Evolutionary conservation across 2,329 filamentous ascomycete genomes (phyloP).

Genomic region (Stagonosporopsis rhizophila): DNA sequence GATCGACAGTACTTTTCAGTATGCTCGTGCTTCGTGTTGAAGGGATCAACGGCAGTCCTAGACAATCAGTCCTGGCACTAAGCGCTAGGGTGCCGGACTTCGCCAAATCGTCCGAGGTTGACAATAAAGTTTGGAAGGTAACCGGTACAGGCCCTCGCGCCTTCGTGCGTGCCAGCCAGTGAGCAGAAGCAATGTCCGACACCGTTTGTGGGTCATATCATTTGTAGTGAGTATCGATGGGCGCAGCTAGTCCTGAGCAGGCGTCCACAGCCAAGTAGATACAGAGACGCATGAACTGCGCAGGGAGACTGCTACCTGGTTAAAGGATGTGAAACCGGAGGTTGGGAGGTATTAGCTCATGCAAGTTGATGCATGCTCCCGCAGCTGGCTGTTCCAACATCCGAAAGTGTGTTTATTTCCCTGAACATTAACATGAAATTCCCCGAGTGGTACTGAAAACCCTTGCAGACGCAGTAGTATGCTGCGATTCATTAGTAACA

Average conservation of each 20-base stretch:
- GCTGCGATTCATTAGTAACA: conserved; percentile 8
- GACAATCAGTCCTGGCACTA: conserved; percentile 27
- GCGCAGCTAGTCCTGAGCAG: conserved; percentile 1
- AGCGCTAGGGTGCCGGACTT: conserved; percentile 21
- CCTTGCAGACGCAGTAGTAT: neutral
- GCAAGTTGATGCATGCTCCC: conserved; percentile 12
- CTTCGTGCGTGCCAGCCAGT: conserved; percentile 18
- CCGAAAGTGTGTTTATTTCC: conserved; percentile 12
- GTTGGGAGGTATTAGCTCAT: conserved; percentile 2
- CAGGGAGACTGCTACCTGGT: conserved; percentile 2
- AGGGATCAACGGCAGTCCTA: conserved; percentile 25
- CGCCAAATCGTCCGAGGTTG: conserved; percentile 13
- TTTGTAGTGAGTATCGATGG: conserved; percentile 12
- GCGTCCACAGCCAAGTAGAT: neutral
- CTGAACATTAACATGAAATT: conserved; percentile 19
- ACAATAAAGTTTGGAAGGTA: conserved; percentile 24
- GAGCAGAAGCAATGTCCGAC: conserved; percentile 13
- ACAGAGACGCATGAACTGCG: neutral
- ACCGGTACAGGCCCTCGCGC: conserved; percentile 9
- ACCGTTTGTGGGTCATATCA: conserved; percentile 24
- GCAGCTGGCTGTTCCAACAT: neutral
- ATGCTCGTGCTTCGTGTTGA: conserved; percentile 19
- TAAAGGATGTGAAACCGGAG: conserved; percentile 10
- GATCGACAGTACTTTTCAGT: conserved; percentile 17
- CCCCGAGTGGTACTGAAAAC: conserved; percentile 7